Conservation (phyloP, 2,329 filamentous ascomycete genomes). For the Lecanicillium sp. region DNA sequence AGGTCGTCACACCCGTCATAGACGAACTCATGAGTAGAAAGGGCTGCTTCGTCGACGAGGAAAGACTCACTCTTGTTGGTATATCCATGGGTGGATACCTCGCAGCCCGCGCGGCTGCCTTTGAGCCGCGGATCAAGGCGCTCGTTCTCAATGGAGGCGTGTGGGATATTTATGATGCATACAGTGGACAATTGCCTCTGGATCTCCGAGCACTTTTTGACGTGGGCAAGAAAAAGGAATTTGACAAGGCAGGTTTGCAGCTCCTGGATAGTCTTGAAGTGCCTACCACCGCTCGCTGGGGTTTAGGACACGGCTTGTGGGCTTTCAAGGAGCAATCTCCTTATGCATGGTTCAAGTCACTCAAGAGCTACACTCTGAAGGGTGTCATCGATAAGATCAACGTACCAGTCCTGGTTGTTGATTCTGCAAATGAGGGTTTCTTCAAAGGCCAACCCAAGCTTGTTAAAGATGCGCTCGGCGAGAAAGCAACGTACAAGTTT, state of each 20-base stretch:
- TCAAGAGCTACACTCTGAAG: slow-evolving; percentile 12
- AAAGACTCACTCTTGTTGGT: slow-evolving; percentile 29
- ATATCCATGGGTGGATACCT: slow-evolving; percentile 33
- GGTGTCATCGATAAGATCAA: slow-evolving; percentile 13
- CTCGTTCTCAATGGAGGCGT: slow-evolving; percentile 31
- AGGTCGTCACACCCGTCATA: slow-evolving; percentile 29
- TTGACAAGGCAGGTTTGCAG: slow-evolving; percentile 13
- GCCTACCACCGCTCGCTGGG: slow-evolving; percentile 14
- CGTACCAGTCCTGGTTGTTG: slow-evolving; percentile 15
- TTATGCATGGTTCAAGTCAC: slow-evolving; percentile 13
- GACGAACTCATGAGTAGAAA: slow-evolving; percentile 23
- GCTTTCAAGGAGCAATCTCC: slow-evolving; percentile 17
- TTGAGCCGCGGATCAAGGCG: slow-evolving; percentile 33
- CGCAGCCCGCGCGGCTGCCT: slow-evolving; percentile 31
- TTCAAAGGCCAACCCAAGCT: slow-evolving; percentile 12
- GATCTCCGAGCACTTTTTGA: slow-evolving; percentile 8
- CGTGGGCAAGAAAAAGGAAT: slow-evolving; percentile 9
- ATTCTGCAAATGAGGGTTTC: slow-evolving; percentile 14
- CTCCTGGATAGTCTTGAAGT: slow-evolving; percentile 1
- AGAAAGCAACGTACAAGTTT: neutral
- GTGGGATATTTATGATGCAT: slow-evolving; percentile 18
- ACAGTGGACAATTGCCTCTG: slow-evolving; percentile 7
- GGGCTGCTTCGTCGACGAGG: slow-evolving; percentile 18
- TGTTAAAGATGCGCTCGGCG: too few species aligned
- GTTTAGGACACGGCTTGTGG: slow-evolving; percentile 18